phyloP scores from a whole-genome alignment of 768 basidiomycete genomes.

The Lactarius deliciosus region DNA sequence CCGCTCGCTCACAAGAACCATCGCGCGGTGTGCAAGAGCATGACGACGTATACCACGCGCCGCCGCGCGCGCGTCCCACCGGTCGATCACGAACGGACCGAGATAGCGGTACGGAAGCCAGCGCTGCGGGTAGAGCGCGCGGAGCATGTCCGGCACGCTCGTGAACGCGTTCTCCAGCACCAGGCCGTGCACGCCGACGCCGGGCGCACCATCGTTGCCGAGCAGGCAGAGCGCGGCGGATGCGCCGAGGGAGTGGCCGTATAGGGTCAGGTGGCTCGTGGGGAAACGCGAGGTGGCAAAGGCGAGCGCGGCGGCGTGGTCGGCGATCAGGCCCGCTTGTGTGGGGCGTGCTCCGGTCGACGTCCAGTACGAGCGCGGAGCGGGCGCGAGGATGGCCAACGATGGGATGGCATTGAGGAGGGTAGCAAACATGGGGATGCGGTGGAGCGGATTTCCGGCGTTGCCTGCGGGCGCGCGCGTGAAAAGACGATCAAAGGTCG shows the following conservation, averaged over 20 bases:
- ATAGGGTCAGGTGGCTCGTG: slow-evolving; percentile 38
- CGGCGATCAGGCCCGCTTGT: slow-evolving; percentile 40
- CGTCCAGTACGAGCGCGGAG: slow-evolving; percentile 53
- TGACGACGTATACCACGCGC: slow-evolving; percentile 26
- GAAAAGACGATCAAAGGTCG: background rate
- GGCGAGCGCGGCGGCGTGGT: slow-evolving; percentile 41
- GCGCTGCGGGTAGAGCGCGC: slow-evolving; percentile 46
- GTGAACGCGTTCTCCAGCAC: slow-evolving; percentile 53
- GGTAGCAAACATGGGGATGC: slow-evolving; percentile 44
- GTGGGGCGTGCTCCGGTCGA: slow-evolving; percentile 43
- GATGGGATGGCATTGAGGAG: slow-evolving; percentile 33
- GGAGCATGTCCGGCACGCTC: slow-evolving; percentile 48
- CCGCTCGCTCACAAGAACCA: slow-evolving; percentile 43
- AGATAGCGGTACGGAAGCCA: slow-evolving; percentile 54
- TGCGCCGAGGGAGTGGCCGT: slow-evolving; percentile 52
- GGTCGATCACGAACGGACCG: slow-evolving; percentile 44
- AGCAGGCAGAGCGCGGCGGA: slow-evolving; percentile 43
- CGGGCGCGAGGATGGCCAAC: slow-evolving; percentile 39
- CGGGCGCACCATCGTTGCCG: too few relatives aligned
- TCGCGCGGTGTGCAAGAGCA: slow-evolving; percentile 32
- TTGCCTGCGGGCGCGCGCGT: slow-evolving; percentile 38
- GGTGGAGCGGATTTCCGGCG: slow-evolving; percentile 48
- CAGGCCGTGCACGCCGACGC: slow-evolving; percentile 37
- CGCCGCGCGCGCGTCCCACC: slow-evolving; percentile 46
- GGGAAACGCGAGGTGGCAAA: slow-evolving; percentile 40